phyloP scores from a whole-genome alignment of 164 flowering plant species.

The Cinnamomum chago region DNA sequence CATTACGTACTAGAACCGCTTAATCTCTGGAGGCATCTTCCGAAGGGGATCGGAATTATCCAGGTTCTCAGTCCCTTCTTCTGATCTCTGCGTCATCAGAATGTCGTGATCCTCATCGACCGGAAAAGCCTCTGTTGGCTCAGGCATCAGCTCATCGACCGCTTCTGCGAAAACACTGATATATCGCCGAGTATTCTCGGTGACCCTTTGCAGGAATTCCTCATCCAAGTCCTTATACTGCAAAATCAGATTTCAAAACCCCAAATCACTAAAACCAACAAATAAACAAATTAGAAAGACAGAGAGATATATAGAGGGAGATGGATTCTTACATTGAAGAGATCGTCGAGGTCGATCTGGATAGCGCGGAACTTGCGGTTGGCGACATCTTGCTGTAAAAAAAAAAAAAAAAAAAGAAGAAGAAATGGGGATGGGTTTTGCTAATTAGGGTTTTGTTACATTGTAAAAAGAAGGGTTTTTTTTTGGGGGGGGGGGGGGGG shows the following conservation, averaged over 20 bases:
- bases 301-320: neutral
- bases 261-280: neutral
- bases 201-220: slow-evolving; percentile 65
- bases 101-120: slow-evolving; percentile 82
- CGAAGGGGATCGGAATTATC: slow-evolving; percentile 68
- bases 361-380: slow-evolving; percentile 60
- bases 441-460: no score
- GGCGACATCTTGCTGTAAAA: slow-evolving; percentile 87
- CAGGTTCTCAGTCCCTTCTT: slow-evolving; percentile 58
- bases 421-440: neutral
- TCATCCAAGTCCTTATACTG: slow-evolving; percentile 90
- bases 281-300: neutral
- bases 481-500: no score
- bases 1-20: slow-evolving; percentile 71
- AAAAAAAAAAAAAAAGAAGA: slow-evolving; percentile 2
- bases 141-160: slow-evolving; percentile 84
- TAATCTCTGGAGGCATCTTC: slow-evolving; percentile 90
- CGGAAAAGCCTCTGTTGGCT: slow-evolving; percentile 71
- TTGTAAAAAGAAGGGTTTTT: no score
- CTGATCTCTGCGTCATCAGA: slow-evolving; percentile 83
- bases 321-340: slow-evolving; percentile 44
- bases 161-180: slow-evolving; percentile 76
- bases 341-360: slow-evolving; percentile 78
- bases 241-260: neutral
- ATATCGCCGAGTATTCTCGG: slow-evolving; percentile 79